A percentile compares a stretch with the other conserved stretches of the same genome.
These are phyloP conservation scores for Mycena venus DNA, from an alignment of 768 basidiomycete genomes.

Conservation along the genomic window DNA sequence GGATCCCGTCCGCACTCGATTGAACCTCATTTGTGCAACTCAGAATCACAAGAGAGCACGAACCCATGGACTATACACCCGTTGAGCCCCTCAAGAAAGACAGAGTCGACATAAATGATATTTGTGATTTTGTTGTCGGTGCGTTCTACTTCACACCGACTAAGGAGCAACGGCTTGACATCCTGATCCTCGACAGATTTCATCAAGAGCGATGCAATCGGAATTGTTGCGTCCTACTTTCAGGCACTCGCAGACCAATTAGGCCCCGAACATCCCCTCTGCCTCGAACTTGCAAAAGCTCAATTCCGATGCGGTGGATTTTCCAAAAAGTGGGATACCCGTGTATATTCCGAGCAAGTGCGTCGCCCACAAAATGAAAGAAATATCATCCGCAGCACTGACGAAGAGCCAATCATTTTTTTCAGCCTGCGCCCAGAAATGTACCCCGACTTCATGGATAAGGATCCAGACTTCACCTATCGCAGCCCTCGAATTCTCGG, in stretches of 20 bases:
- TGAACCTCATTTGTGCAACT: not conserved
- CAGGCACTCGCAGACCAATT: conserved; percentile 20
- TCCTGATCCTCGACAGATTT: conserved; percentile 5
- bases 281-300: conserved; percentile 28
- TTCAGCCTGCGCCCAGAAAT: conserved; percentile 5
- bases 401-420: too few relatives aligned
- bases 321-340: conserved; percentile 24
- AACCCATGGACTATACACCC: conserved; percentile 31
- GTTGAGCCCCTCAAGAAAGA: conserved; percentile 10
- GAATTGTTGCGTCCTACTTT: conserved; percentile 10
- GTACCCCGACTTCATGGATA: conserved; percentile 34
- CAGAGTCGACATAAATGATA: conserved; percentile 17
- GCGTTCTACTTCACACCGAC: not conserved
- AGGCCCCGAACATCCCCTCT: conserved; percentile 13
- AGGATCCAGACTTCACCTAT: conserved; percentile 5
- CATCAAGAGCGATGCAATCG: conserved; percentile 28
- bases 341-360: too few relatives aligned
- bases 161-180: too few relatives aligned
- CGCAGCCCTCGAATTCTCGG: conserved; percentile 24
- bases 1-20: too few relatives aligned
- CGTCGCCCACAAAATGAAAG: too few relatives aligned
- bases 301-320: conserved; percentile 33
- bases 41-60: conserved; percentile 24
- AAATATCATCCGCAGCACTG: too few relatives aligned
- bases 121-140: conserved; percentile 31